Base-by-base conservation (phyloP, 805 yeast species). In the Ascoidea asiatica region DNA sequence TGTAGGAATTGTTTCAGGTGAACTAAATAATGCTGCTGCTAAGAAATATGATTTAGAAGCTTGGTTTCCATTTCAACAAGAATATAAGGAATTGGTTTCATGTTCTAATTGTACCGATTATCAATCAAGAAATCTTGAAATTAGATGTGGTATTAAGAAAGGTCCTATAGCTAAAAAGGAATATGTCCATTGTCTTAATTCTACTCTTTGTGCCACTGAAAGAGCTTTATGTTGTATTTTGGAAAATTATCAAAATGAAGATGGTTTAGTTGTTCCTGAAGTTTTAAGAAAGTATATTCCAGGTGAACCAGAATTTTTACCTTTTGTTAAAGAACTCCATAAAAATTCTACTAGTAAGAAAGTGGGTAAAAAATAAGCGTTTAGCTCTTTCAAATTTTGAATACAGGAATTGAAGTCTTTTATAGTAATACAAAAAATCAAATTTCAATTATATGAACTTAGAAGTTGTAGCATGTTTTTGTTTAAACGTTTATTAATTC, bases 61-160 rank as follows among this genome's bases (percentile, higher is more conserved):
- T 43, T 92, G 98, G 98, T 92, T 92, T 94, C 98, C 98, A 61
- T 92, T 74, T 85, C 98, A 92, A 74, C 76, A 88, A 65, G 98
- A 92, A 69, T 92, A 85, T 73, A 92, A 92, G 70, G 98, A 92
- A 72, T 79, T 92, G 58, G 98, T 92, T 46, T 87, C 96, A 18
- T 90, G 97, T 72, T 90, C 97, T 48, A 92, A 92, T 77, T 92
- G 98, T 79, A 92, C 98, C 48, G 98, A 92, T 70, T 92, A 92
- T 69, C 98, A 92, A 73, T 86, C 97, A 44, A 84, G 98, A 73
- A 90, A 90, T 75, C 75, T 92, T 62, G 98, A 92, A 73, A 92
- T 92, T 61, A 83, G 98, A 77, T 92, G 97, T 66, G 98, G 98
- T 64, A 85, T 92, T 59, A 89, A 90, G 73, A 86, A 90, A 68